Conservation (phyloP, 2,329 filamentous ascomycete species). For the Neofusicoccum umdonicola region DNA sequence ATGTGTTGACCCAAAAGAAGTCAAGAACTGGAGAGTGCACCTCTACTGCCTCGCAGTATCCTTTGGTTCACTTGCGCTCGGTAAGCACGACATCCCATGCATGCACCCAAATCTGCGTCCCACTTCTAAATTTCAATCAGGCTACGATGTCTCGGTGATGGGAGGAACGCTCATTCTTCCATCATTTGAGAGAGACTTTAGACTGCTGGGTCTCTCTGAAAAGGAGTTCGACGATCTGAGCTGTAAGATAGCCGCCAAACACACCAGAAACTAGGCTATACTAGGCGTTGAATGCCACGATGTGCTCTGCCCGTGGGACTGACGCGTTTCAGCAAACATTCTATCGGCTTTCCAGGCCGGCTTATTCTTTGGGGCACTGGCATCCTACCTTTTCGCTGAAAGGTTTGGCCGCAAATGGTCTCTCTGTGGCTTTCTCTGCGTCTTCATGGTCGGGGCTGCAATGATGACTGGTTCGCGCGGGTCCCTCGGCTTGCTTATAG, state of each 20-base stretch:
- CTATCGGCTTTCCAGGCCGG: constrained; percentile 15
- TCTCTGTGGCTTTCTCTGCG: constrained; percentile 45
- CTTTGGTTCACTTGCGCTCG: constrained; percentile 34
- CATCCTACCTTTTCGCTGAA: constrained; percentile 49
- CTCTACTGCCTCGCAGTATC: constrained; percentile 33
- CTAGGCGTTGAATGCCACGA: too few relatives aligned
- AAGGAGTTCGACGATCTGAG: constrained; percentile 24
- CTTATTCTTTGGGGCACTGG: constrained; percentile 40
- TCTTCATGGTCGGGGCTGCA: constrained; percentile 44
- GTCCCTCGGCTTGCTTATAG: constrained; percentile 36
- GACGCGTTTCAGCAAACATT: background rate
- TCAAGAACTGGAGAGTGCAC: constrained; percentile 36
- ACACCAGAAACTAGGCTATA: too few relatives aligned
- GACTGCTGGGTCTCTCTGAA: constrained; percentile 29
- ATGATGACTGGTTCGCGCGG: constrained; percentile 40
- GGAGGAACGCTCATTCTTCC: constrained; percentile 41
- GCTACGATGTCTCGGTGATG: constrained; percentile 36
- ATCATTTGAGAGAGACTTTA: constrained; percentile 39
- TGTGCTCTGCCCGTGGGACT: too few relatives aligned
- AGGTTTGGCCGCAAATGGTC: constrained; percentile 49
- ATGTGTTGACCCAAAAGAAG: constrained; percentile 29
- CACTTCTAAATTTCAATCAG: constrained; percentile 11
- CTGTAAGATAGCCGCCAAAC: background rate
- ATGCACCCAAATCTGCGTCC: too few relatives aligned
- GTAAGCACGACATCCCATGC: background rate